Conservation (phyloP, 805 yeast genomes). For the Priceomyces fermenticarens region DNA sequence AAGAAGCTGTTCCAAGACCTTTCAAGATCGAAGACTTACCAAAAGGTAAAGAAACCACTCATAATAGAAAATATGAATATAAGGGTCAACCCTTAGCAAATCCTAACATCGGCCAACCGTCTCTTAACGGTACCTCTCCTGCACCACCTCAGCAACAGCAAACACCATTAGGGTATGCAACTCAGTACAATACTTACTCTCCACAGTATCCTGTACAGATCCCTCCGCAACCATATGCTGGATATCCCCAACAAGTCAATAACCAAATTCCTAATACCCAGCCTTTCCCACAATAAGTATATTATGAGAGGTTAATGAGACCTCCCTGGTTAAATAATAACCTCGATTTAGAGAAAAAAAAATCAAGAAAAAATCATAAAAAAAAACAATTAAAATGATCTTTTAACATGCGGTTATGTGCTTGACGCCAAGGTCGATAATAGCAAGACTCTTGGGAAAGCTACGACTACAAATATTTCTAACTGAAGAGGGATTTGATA, state of each 20-base stretch:
- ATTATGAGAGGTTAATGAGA: not conserved
- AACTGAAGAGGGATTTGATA: too few relatives aligned
- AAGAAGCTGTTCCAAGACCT: constrained; percentile 80
- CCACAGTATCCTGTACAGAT: not conserved
- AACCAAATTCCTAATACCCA: constrained; percentile 19
- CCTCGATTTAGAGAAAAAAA: too few relatives aligned
- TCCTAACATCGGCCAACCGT: not conserved
- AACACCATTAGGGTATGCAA: constrained; percentile 12
- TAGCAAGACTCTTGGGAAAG: too few relatives aligned
- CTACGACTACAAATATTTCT: too few relatives aligned
- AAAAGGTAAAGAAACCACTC: constrained; percentile 35
- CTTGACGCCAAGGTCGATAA: too few relatives aligned
- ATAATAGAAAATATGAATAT: constrained; percentile 38
- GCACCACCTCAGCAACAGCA: constrained; percentile 4
- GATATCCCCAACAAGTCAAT: constrained; percentile 19
- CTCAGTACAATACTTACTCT: constrained; percentile 24
- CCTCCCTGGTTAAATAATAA: too few relatives aligned
- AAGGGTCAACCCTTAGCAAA: constrained; percentile 42
- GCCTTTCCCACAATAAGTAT: constrained; percentile 14
- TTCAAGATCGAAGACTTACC: constrained; percentile 69
- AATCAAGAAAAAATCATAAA: too few relatives aligned
- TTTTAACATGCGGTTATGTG: too few relatives aligned
- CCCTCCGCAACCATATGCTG: constrained; percentile 19
- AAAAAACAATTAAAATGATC: not conserved
- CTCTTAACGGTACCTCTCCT: constrained; percentile 5